Evolutionary conservation across 352 stramenopile species (phyloP), one percentile per base, ranked within the genome.

Genomic region (Stramenopiles sp.): DNA sequence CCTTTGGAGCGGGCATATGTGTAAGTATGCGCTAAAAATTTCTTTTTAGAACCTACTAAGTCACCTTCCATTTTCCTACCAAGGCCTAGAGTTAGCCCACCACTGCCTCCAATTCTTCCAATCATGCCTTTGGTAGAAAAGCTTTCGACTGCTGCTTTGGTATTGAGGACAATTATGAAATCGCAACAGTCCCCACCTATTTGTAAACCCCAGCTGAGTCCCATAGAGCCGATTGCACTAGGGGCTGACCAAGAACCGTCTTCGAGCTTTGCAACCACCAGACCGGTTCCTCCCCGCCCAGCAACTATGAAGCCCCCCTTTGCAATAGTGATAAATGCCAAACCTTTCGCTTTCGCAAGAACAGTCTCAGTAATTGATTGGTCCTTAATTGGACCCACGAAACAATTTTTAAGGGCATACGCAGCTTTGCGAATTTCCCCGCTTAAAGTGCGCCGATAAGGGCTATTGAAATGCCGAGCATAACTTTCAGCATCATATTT

Each of bases 131-230:
- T 89, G 84, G 90, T 84, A 82, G 94, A 90, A 83, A 97, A 94
- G 7, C 97, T 87, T 82, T 95, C 90, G 22, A 98, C 92, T 0
- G 94, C 91, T 30, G 90, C 90, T 30, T 94, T 87, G 0, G 90
- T 96, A 84, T 95, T 95, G 31, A 97, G 87, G 55, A 98, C 90
- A 85, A 98, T 96, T 82, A 97, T 92, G 80, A 97, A 91, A 87
- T 98, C 93, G 7, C 94, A 92, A 14, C 97, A 85, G 84, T 97
- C 92, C 22, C 92, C 92, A 32, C 93, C 93, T 30, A 90, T 87
- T 81, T 97, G 86, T 0, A 93, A 89, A 32, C 93, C 93, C 85
- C 87, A 88, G 7, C 90, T 90, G 76, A 97, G 89, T 7, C 93
- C 93, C 0, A 89, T 90, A 0, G 92, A 93, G n/a, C 92, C 93